phyloP scores from a whole-genome alignment of 306 rosid species.

The Prunus salicina region DNA sequence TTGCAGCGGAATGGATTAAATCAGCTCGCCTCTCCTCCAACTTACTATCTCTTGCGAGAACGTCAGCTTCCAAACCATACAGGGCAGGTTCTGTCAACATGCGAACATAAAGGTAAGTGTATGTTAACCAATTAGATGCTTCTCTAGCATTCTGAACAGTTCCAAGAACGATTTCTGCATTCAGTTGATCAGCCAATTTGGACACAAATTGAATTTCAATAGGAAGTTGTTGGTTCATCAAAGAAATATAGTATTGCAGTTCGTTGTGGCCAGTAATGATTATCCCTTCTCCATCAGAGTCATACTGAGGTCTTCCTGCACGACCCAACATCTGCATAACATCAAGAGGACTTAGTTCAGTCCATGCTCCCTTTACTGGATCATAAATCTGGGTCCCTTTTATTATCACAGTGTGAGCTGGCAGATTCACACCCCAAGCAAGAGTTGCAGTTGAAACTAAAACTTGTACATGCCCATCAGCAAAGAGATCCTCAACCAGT shows the following conservation, averaged over 20 bases:
- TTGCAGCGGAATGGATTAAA: constrained; percentile 83
- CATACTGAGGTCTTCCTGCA: constrained; percentile 89
- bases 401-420: constrained; percentile 78
- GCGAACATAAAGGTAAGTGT: constrained; percentile 73
- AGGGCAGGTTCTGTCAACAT: constrained; percentile 75
- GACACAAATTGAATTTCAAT: constrained; percentile 87
- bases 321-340: constrained; percentile 94
- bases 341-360: constrained; percentile 84
- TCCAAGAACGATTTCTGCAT: constrained; percentile 86
- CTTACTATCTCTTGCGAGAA: constrained; percentile 52
- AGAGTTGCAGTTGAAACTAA: constrained; percentile 90
- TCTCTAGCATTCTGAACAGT: constrained; percentile 82
- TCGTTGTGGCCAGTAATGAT: constrained; percentile 77
- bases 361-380: constrained; percentile 90
- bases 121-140: constrained; percentile 75
- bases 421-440: constrained; percentile 95
- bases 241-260: constrained; percentile 75
- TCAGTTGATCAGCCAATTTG: constrained; percentile 79
- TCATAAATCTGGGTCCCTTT: constrained; percentile 83
- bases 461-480: constrained; percentile 86
- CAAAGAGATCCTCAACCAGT: constrained; percentile 88
- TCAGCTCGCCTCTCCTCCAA: constrained; percentile 87
- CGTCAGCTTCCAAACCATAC: constrained; percentile 70
- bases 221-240: constrained; percentile 88
- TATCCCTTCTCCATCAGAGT: constrained; percentile 80